Evolutionary conservation across 305 asterid species (phyloP), one percentile per base, ranked within the genome.

Genomic region (Stenogyne calaminthoides): DNA sequence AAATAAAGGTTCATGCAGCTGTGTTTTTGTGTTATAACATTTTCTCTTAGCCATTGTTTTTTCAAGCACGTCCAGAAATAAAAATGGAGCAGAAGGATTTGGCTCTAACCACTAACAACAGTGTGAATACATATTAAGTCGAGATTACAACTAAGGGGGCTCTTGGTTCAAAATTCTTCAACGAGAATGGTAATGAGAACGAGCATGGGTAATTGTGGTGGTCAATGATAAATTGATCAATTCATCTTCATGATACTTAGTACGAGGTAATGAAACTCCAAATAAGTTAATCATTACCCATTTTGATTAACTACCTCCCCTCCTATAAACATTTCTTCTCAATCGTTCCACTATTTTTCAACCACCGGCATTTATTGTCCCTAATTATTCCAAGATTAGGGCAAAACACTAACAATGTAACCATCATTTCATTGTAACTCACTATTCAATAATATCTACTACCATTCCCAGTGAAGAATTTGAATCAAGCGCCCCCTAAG

Each of bases 1-100:
- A 51, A n/a, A 7, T 8, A 12, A 37, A 72, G 69, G 77, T 62
- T 49, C 18, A 44, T 32, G 39, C 12, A 60, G 69, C 39, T 49
- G 3, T 49, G 7, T 15, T 15, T 49, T 49, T 49, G 56, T 7
- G 8, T 15, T 10, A 15, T 15, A 49, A 7, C 56, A 49, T 15
- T 47, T 49, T 49, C 10, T 15, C 22, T 15, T 49, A 32, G 62
- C 9, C 47, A 49, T 51, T 72, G 1, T 5, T 36, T 63, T n/a
- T n/a, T 9, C 47, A 64, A 58, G 66, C 44, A 25, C 10, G 34
- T 46, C 9, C 55, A 62, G 25, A 36, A 39, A 6, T 32, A 9
- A 62, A 6, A 15, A 37, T 34, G 7, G 40, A 29, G 39, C 44
- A 27, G 29, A 46, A 25, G 18, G 57, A 65, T 65, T 3, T 6